These are phyloP conservation scores for Ustilago trichophora DNA, from an alignment of 1,284 basidiomycete species.

Conservation along the genomic window DNA sequence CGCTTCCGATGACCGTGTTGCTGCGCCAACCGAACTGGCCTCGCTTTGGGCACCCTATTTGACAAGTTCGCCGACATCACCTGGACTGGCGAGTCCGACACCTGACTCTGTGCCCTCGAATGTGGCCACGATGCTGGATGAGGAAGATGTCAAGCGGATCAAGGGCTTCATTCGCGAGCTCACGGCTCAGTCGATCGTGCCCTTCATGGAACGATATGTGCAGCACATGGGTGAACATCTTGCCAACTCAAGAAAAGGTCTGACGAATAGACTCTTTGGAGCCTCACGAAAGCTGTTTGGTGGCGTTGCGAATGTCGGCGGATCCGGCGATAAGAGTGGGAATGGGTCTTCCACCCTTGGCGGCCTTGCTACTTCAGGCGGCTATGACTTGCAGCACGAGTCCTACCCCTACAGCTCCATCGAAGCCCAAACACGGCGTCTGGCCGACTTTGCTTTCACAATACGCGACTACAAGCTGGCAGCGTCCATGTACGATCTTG, in stretches of 20 bases:
- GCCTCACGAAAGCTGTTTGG: slow-evolving; percentile 71
- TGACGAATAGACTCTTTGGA: slow-evolving; percentile 79
- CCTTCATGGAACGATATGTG: slow-evolving; percentile 95
- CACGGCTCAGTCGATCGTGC: slow-evolving; percentile 86
- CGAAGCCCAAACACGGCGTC: slow-evolving; percentile 71
- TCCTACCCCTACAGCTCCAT: slow-evolving; percentile 68
- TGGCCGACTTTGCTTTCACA: slow-evolving; percentile 95
- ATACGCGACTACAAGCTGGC: slow-evolving; percentile 89
- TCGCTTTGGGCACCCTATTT: slow-evolving; percentile 20
- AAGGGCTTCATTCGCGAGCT: slow-evolving; percentile 88
- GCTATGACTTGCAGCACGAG: slow-evolving; percentile 36
- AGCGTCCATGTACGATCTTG: slow-evolving; percentile 81
- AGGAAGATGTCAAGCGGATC: slow-evolving; percentile 81
- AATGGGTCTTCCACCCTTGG: slow-evolving; percentile 8
- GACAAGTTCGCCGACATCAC: slow-evolving; percentile 8
- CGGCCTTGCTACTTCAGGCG: slow-evolving; percentile 53
- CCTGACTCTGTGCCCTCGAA: neutral
- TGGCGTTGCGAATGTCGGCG: slow-evolving; percentile 3
- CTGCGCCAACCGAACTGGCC: slow-evolving; percentile 18
- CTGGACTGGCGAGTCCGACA: neutral
- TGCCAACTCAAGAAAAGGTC: slow-evolving; percentile 81
- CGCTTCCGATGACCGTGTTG: slow-evolving; percentile 27
- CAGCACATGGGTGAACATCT: slow-evolving; percentile 93
- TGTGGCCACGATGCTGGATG: slow-evolving; percentile 69
- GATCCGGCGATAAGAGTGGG: slow-evolving; percentile 53